These are phyloP conservation scores for Hypomontagnella submonticulosa DNA, from an alignment of 495 filamentous ascomycete genomes.

Conservation along the genomic window DNA sequence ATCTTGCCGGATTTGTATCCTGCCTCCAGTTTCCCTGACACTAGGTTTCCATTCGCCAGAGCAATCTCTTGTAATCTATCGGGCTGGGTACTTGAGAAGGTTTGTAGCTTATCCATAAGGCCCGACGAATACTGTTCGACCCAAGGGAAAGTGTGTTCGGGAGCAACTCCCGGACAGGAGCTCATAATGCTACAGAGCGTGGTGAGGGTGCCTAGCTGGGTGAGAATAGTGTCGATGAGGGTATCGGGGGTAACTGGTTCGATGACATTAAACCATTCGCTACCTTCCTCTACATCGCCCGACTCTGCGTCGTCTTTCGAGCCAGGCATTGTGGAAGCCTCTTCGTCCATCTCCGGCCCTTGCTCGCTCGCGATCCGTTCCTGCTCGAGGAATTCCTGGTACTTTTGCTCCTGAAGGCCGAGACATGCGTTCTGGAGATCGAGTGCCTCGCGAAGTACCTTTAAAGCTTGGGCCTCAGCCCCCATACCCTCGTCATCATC, in stretches of 20 bases:
- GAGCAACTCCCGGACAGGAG: constrained; percentile 47
- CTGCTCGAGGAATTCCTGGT: constrained; percentile 60
- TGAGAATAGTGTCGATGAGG: constrained; percentile 69
- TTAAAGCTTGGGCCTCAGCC: constrained; percentile 28
- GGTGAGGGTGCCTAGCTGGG: constrained; percentile 64
- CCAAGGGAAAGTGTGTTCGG: constrained; percentile 55
- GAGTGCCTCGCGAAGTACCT: constrained; percentile 68
- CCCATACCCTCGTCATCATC: constrained; percentile 59
- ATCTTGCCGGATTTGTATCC: constrained; percentile 61
- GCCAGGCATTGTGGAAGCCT: not conserved
- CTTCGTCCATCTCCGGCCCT: not conserved
- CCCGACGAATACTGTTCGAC: constrained; percentile 65
- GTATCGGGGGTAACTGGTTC: constrained; percentile 68
- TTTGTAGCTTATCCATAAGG: constrained; percentile 58
- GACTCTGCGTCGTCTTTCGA: not conserved
- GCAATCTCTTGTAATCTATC: constrained; percentile 63
- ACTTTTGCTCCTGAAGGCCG: constrained; percentile 66
- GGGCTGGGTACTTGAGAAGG: constrained; percentile 57
- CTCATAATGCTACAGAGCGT: constrained; percentile 61
- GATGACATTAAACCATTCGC: constrained; percentile 70
- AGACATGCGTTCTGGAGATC: constrained; percentile 72
- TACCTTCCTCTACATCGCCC: constrained; percentile 49
- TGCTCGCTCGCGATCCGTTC: constrained; percentile 28
- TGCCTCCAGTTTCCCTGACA: constrained; percentile 62
- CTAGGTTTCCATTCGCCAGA: constrained; percentile 64